phyloP scores from a whole-genome alignment of 225 moss, liverwort and hornwort species.

The Pseudisothecium myosuroides region DNA sequence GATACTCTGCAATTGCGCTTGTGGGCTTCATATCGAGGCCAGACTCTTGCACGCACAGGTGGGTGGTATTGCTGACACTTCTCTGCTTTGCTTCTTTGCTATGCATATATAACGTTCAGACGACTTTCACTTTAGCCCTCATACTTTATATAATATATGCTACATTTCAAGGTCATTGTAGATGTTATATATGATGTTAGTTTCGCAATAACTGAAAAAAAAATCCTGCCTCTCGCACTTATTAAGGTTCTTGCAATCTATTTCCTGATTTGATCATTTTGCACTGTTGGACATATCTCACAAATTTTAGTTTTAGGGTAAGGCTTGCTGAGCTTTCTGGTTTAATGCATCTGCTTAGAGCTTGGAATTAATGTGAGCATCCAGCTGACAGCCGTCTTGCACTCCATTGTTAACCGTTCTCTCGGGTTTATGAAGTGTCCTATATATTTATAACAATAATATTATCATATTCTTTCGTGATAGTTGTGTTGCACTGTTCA shows the following conservation, averaged over 20 bases:
- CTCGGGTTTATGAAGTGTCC: neutral
- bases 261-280: neutral
- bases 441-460: neutral
- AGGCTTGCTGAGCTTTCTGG: neutral
- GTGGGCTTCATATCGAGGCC: conserved; percentile 75
- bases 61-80: neutral
- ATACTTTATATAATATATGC: neutral
- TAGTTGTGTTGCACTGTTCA: neutral
- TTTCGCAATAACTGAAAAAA: neutral
- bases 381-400: neutral
- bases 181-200: neutral
- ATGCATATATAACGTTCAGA: neutral
- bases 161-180: neutral
- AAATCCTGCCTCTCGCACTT: neutral
- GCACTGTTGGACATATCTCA: neutral
- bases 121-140: neutral
- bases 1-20: conserved; percentile 35
- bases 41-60: conserved; percentile 71
- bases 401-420: neutral
- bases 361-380: neutral
- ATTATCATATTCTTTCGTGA: neutral
- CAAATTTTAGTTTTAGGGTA: neutral
- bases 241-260: neutral
- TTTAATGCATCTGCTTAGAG: neutral
- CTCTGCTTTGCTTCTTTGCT: neutral